Evolutionary conservation across 495 filamentous ascomycete genomes (phyloP).

Genomic region (Astrothelium subdiscretum): DNA sequence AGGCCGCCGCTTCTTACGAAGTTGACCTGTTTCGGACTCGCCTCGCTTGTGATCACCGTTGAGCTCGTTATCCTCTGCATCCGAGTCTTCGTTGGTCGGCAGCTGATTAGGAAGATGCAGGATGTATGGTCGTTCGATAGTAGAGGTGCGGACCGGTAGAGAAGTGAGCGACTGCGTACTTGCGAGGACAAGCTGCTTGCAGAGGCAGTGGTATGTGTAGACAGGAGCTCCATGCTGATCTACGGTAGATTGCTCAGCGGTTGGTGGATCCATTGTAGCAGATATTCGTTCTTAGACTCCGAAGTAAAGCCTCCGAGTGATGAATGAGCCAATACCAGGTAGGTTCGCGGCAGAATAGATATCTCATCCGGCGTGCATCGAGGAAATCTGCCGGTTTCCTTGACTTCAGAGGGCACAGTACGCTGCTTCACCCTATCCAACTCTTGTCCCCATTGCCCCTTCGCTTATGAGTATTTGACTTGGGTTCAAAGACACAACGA

Average conservation of each 20-base stretch:
- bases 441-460: too few relatives aligned
- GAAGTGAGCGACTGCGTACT: conserved; percentile 43
- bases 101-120: conserved; percentile 22
- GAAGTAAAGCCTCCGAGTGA: too few relatives aligned
- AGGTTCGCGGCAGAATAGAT: too few relatives aligned
- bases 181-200: conserved; percentile 58
- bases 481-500: too few relatives aligned
- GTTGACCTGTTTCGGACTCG: not conserved
- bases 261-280: not conserved
- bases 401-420: too few relatives aligned
- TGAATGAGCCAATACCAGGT: too few relatives aligned
- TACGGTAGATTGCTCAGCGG: not conserved
- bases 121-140: conserved; percentile 31
- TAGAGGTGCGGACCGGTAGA: conserved; percentile 42
- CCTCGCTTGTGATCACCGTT: not conserved
- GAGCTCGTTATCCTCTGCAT: not conserved
- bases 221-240: conserved; percentile 17
- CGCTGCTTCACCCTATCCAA: too few relatives aligned
- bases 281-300: not conserved
- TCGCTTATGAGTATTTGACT: too few relatives aligned
- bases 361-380: too few relatives aligned
- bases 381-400: too few relatives aligned
- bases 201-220: conserved; percentile 65
- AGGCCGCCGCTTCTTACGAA: not conserved
- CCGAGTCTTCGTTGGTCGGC: conserved; percentile 1